Evolutionary conservation across 306 rosid species (phyloP), one percentile per base, ranked within the genome.

Genomic region (Pterocarpus macrocarpus): DNA sequence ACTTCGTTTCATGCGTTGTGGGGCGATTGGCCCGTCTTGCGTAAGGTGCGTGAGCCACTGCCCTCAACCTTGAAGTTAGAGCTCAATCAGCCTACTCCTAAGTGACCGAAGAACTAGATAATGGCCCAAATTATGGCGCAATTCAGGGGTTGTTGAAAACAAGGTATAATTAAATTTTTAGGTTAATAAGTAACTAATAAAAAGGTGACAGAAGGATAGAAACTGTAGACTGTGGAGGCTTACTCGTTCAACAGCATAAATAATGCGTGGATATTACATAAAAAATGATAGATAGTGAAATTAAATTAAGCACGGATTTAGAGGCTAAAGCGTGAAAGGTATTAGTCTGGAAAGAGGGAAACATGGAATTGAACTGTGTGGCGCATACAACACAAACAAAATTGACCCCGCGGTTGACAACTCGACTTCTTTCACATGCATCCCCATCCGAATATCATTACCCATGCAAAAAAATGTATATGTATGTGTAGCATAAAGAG

Each of bases 81-180:
- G 90, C 87, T 58, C 47, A 5, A 2, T 65, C 64, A 50, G 33
- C 33, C 61, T 55, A 5, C 61, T 55, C 61, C 71, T 61, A 71
- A 70, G 84, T 59, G 83, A 75, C 89, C 82, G 53, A 85, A 77
- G 55, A 55, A 55, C 70, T 66, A 83, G 72, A 82, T 67, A 84
- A 87, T 88, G 88, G 84, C 94, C 80, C 86, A 78, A 93, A 91
- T 88, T 86, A 84, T 69, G 97, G 96, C 96, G 92, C 87, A 88
- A 91, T 90, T 93, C 73, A 86, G 81, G 97, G 97, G 81, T 80
- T 83, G 88, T 81, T 91, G 91, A 91, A 90, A 87, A 74, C 94
- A 80, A 88, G 83, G 88, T 67, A 36, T 69, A 2, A 44, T 44
- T 5, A 5, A 83, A 22, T 22, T 22, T 22, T 22, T 49, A 59